These are phyloP conservation scores for Tylopilus sp. DNA, from an alignment of 768 basidiomycete genomes.

Conservation along the genomic window DNA sequence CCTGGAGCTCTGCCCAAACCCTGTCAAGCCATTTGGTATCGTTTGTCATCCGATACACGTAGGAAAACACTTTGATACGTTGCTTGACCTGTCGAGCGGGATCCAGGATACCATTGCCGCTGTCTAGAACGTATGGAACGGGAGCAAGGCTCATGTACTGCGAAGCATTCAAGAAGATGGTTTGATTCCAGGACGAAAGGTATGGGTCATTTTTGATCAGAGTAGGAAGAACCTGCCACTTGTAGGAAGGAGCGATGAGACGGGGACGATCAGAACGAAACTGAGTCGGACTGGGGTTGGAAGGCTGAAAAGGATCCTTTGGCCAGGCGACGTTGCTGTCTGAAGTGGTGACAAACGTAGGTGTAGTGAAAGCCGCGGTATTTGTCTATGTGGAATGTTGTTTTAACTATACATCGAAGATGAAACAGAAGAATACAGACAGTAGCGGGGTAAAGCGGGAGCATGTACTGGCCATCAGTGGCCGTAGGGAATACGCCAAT, in stretches of 20 bases:
- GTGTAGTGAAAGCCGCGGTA: constrained; percentile 61
- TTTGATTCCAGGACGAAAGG: constrained; percentile 82
- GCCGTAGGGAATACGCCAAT: constrained; percentile 69
- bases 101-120: constrained; percentile 89
- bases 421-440: constrained; percentile 47
- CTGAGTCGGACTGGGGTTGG: constrained; percentile 54
- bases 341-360: constrained; percentile 65
- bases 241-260: constrained; percentile 87
- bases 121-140: constrained; percentile 72
- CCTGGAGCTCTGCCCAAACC: constrained; percentile 78
- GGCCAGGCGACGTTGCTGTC: constrained; percentile 67
- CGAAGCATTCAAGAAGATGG: constrained; percentile 87
- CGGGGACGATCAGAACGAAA: constrained; percentile 82
- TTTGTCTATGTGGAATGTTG: constrained; percentile 53
- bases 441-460: constrained; percentile 86
- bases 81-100: constrained; percentile 85
- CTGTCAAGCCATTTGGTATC: constrained; percentile 91
- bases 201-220: constrained; percentile 85
- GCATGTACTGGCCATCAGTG: constrained; percentile 74
- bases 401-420: background rate
- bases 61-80: constrained; percentile 89
- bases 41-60: constrained; percentile 87
- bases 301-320: constrained; percentile 67
- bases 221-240: constrained; percentile 78
- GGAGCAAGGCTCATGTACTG: constrained; percentile 61